Base-by-base conservation (phyloP, 148 eudicot genomes). In the Camellia japonica region DNA sequence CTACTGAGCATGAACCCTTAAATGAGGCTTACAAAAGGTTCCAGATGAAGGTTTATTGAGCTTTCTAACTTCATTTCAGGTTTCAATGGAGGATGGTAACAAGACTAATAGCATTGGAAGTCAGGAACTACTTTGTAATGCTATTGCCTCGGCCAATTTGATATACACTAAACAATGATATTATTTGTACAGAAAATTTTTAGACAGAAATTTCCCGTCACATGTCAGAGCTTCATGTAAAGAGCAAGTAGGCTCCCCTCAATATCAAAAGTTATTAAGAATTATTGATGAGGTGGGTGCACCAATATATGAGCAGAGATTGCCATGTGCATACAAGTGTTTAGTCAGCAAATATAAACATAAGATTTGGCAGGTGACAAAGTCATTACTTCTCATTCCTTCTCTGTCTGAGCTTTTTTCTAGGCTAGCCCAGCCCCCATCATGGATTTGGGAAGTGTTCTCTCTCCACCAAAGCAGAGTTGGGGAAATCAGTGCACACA, bases 241-340 rank as follows among this genome's bases (percentile, higher is more conserved):
- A 42, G 49, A 67, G 71, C n/a, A 38, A 67, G 49, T 67, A 66
- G 70, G 71, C 71, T 42, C 49, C 71, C 14, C 8, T 67, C 19
- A 67, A 43, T 67, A 38, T 67, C 49, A 67, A 18, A 38, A 38
- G 16, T 66, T 3, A 66, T 13, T 67, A 38, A 11, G 4, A 67
- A 38, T 70, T 47, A 19, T 44, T 70, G 11, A 62, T 3, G 7
- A 16, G 74, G 58, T 71, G 59, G 15, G 5, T 71, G 23, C 5
- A 16, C 60, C 13, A 52, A 49, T 20, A 52, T 51, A 20, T 20
- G 59, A 4, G 59, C 43, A 71, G 54, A 70, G 30, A 12, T n/a
- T 71, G 43, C 52, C 19, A 44, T 43, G 20, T 3, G 47, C 42
- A 67, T 44, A n/a, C 3, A 1, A 69, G 73, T 69, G 38, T 30